These are phyloP conservation scores for Rossbeevera mucosa DNA, from an alignment of 768 basidiomycete species.

Conservation along the genomic window DNA sequence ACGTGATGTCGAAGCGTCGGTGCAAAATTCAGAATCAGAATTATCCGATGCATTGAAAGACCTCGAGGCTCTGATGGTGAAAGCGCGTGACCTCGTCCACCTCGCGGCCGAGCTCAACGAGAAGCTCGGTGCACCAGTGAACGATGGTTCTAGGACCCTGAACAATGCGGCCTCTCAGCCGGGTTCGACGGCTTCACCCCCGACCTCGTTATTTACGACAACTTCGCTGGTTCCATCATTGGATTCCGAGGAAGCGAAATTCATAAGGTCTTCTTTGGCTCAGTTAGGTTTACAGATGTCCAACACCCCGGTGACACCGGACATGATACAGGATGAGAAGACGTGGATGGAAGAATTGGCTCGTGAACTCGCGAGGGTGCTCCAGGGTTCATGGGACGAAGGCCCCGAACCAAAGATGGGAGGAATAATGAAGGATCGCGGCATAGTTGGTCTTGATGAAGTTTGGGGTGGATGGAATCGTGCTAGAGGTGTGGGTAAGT, in stretches of 20 bases:
- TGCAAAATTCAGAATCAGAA: slow-evolving; percentile 56
- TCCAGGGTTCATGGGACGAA: slow-evolving; percentile 44
- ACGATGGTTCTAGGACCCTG: slow-evolving; percentile 4
- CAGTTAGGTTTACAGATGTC: slow-evolving; percentile 80
- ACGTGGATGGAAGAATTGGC: slow-evolving; percentile 79
- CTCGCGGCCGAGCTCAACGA: slow-evolving; percentile 86
- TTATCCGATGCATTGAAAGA: slow-evolving; percentile 80
- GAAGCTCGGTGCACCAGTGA: slow-evolving; percentile 52
- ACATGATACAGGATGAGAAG: slow-evolving; percentile 81
- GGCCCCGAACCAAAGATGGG: slow-evolving; percentile 16
- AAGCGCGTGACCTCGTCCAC: slow-evolving; percentile 89
- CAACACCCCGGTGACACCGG: slow-evolving; percentile 78
- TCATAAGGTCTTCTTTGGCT: slow-evolving; percentile 85
- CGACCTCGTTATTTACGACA: slow-evolving; percentile 21
- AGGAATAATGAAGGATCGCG: slow-evolving; percentile 75
- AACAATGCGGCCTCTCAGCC: slow-evolving; percentile 7
- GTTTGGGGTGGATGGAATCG: slow-evolving; percentile 96
- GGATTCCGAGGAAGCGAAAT: slow-evolving; percentile 79
- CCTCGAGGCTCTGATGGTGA: slow-evolving; percentile 84
- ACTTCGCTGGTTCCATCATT: slow-evolving; percentile 36
- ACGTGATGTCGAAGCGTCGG: slow-evolving; percentile 63
- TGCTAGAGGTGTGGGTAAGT: slow-evolving; percentile 79
- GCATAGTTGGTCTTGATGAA: slow-evolving; percentile 84
- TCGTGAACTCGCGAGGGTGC: slow-evolving; percentile 70
- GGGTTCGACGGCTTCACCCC: slow-evolving; percentile 20